Base-by-base conservation (phyloP, 768 basidiomycete genomes). In the Tephrocybe sp. region DNA sequence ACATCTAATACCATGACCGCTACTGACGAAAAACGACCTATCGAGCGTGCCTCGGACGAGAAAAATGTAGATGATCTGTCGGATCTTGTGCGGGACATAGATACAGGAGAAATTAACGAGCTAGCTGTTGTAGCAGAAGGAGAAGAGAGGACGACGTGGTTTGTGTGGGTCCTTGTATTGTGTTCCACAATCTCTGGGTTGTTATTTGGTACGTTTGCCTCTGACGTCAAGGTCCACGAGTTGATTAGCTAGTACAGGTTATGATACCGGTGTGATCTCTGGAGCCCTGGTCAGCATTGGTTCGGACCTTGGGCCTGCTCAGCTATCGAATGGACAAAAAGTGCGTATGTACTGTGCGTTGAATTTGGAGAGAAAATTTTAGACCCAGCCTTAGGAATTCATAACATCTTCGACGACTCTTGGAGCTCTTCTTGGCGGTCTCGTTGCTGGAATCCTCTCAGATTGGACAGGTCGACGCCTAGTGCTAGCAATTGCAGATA, bases 361-460 rank as follows among this genome's bases (percentile, higher is more conserved):
- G 15, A 9, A 34, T 9, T 5, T 34, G 13, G 7, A 9, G 15
- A 15, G 11, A 26, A 37, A 38, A 13, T 45, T 30, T 46, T 31
- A n/a, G 13, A 24, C 26, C 48, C 21, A 18, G 49, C 22, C 22
- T 7, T 58, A 87, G 86, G 89, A 92, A 76, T 75, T 89, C 27
- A 89, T 91, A 62, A 90, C 89, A 0, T 87, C 87, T 5, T 70
- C 87, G 0, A 90, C 89, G 0, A 92, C 89, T 0, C 72, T 90
- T 22, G 87, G 87, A 9, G 89, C 89, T 0, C 73, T 92, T 4
- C 51, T 91, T 2, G 89, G 89, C n/a, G 84, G 86, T 41, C 73
- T 92, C 4, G 71, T 69, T 6, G 86, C 85, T 3, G 89, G 89
- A 9, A 69, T 83, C 32, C 66, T 86, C 44, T 87, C 85, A 9